Percentiles rank a stretch among this genome's conserved stretches.
phyloP scores from a whole-genome alignment of 2,329 filamentous ascomycete genomes.

The Fusarium hainanense region DNA sequence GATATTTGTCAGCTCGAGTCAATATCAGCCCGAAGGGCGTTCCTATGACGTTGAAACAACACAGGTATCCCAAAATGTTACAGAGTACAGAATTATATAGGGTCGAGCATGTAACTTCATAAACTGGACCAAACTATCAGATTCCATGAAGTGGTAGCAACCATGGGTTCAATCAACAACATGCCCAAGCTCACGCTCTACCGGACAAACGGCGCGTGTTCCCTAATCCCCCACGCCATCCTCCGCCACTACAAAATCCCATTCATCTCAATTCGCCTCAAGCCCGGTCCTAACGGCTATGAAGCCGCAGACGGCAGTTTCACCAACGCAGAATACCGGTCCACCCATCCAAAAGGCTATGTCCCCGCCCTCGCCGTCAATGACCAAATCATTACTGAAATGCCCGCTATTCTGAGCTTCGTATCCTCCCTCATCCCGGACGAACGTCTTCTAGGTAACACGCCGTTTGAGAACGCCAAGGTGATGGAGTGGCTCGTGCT shows the following conservation, averaged over 20 bases:
- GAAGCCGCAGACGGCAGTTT: slow-evolving; percentile 49
- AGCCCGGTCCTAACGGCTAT: slow-evolving; percentile 18
- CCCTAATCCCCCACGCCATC: slow-evolving; percentile 47
- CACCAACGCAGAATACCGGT: slow-evolving; percentile 44
- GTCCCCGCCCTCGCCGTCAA: slow-evolving; percentile 49
- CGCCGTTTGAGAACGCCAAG: slow-evolving; percentile 37
- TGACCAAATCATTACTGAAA: slow-evolving; percentile 49
- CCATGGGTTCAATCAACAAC: not conserved
- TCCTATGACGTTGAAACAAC: slow-evolving; percentile 6
- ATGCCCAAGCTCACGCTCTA: slow-evolving; percentile 47
- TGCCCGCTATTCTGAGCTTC: slow-evolving; percentile 49
- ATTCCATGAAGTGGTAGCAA: accelerated
- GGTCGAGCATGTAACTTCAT: accelerated
- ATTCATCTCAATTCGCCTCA: slow-evolving; percentile 39
- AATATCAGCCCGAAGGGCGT: not conserved
- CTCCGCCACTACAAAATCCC: slow-evolving; percentile 47
- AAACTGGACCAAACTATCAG: accelerated
- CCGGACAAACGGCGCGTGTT: slow-evolving; percentile 46
- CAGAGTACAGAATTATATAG: not conserved
- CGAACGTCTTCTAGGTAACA: slow-evolving; percentile 38
- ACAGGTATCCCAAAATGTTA: no score
- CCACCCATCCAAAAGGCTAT: slow-evolving; percentile 47
- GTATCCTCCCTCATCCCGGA: slow-evolving; percentile 43
- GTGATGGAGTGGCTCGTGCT: slow-evolving; percentile 50
- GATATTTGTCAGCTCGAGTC: slow-evolving; percentile 23